A percentile compares a stretch with the other conserved stretches of the same genome.
phyloP scores from a whole-genome alignment of 257 asterid species.

The Salvia splendens region DNA sequence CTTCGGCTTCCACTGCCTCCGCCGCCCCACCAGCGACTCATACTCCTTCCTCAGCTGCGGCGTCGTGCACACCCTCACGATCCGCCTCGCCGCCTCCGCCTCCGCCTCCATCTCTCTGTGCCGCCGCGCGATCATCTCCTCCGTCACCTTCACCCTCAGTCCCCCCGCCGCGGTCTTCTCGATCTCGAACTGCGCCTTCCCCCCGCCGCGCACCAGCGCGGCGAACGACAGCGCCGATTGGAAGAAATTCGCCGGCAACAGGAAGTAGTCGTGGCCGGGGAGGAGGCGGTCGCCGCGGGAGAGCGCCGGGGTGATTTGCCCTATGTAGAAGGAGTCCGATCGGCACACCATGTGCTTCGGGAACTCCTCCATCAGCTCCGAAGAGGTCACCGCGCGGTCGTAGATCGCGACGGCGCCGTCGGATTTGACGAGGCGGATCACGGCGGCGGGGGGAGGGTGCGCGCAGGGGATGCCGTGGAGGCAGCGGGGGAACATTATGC shows the following conservation, averaged over 20 bases:
- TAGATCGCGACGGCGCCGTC: slow-evolving; percentile 50
- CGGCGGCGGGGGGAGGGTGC: neutral
- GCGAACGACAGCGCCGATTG: slow-evolving; percentile 50
- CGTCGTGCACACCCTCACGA: slow-evolving; percentile 40
- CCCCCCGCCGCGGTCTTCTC: slow-evolving; percentile 50
- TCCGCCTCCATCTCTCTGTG: slow-evolving; percentile 20
- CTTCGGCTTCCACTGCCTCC: slow-evolving; percentile 57
- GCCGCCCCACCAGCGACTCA: slow-evolving; percentile 46
- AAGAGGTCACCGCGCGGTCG: slow-evolving; percentile 42
- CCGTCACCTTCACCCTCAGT: slow-evolving; percentile 45
- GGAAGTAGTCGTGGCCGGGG: slow-evolving; percentile 51
- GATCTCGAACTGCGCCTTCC: slow-evolving; percentile 40
- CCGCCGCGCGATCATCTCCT: slow-evolving; percentile 32
- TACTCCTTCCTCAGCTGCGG: slow-evolving; percentile 53
- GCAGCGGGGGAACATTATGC: slow-evolving; percentile 39
- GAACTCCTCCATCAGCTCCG: slow-evolving; percentile 47
- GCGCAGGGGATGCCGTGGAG: slow-evolving; percentile 11
- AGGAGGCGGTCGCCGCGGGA: slow-evolving; percentile 44
- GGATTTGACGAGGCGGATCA: slow-evolving; percentile 34
- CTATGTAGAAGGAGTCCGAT: slow-evolving; percentile 56
- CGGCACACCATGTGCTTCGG: slow-evolving; percentile 64
- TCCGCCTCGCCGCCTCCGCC: slow-evolving; percentile 1
- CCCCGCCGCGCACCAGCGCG: slow-evolving; percentile 36
- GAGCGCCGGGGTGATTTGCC: slow-evolving; percentile 49
- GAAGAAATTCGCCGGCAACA: slow-evolving; percentile 51